Conservation (phyloP, 75 land plant species). For the Selaginella moellendorffii region DNA sequence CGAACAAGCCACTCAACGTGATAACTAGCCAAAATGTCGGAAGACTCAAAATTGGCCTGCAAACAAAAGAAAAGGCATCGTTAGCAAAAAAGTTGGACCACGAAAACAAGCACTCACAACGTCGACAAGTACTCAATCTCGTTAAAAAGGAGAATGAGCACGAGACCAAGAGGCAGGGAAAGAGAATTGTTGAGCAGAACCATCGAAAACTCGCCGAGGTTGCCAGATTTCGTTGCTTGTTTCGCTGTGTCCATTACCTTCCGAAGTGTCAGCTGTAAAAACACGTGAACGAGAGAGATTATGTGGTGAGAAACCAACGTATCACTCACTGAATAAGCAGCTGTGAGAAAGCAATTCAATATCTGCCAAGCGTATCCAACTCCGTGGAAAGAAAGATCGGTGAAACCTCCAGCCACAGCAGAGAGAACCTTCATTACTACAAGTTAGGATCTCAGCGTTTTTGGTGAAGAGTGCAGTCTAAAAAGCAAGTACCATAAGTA, state of each 20-base stretch:
- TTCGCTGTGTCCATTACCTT: slow-evolving; percentile 95
- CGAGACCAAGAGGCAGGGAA: slow-evolving; percentile 67
- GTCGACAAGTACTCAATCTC: slow-evolving; percentile 17
- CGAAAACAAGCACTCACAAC: slow-evolving; percentile 10
- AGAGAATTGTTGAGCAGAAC: slow-evolving; percentile 81
- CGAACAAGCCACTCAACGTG: slow-evolving; percentile 78
- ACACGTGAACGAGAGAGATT: too few species aligned
- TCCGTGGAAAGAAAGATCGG: slow-evolving; percentile 77
- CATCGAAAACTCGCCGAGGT: slow-evolving; percentile 86
- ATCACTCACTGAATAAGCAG: slow-evolving; percentile 80
- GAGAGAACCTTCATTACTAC: slow-evolving; percentile 54
- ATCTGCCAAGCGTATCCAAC: slow-evolving; percentile 81
- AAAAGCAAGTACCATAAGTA: slow-evolving; percentile 53
- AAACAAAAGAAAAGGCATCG: too few species aligned
- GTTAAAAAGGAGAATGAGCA: slow-evolving; percentile 39
- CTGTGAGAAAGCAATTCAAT: slow-evolving; percentile 71
- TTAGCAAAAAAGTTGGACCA: too few species aligned
- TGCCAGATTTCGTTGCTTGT: slow-evolving; percentile 74
- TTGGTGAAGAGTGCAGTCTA: background rate
- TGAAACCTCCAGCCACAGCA: slow-evolving; percentile 77
- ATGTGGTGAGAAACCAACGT: slow-evolving; percentile 35
- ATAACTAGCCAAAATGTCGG: slow-evolving; percentile 77
- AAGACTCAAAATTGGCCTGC: slow-evolving; percentile 39
- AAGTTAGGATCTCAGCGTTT: background rate
- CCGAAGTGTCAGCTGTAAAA: slow-evolving; percentile 64